These are phyloP conservation scores for Metarhizium anisopliae DNA, from an alignment of 2,329 filamentous ascomycete species.

Conservation along the genomic window DNA sequence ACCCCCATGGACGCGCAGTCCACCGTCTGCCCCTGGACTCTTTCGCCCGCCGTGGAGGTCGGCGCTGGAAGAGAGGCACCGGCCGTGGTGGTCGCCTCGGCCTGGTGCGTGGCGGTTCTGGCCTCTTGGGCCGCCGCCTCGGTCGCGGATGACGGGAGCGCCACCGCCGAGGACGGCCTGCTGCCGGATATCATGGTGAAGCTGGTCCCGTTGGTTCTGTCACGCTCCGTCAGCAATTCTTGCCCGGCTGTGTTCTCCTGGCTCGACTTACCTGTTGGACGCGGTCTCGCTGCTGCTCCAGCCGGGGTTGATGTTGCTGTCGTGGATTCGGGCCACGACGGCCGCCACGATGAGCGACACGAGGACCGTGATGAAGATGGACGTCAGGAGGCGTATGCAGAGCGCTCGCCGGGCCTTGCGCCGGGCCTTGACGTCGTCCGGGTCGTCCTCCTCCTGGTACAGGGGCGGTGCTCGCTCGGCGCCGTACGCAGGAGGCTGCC, in stretches of 20 bases:
- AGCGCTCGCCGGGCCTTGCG: slow-evolving; percentile 10
- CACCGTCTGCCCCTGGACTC: neutral
- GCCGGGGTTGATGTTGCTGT: neutral
- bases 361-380: slow-evolving; percentile 15
- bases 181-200: slow-evolving; percentile 6
- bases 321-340: slow-evolving; percentile 13
- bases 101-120: neutral
- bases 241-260: neutral
- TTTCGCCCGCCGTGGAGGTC: neutral
- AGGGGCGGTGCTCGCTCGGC: slow-evolving; percentile 11
- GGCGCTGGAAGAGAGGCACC: neutral
- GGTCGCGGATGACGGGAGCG: neutral
- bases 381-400: slow-evolving; percentile 13
- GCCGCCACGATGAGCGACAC: slow-evolving; percentile 16
- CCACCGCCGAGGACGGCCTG: neutral
- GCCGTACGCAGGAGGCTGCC: slow-evolving; percentile 12
- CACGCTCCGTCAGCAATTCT: neutral
- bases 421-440: slow-evolving; percentile 5
- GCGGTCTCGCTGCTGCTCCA: slow-evolving; percentile 2
- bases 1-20: slow-evolving; percentile 1
- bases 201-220: slow-evolving; percentile 4
- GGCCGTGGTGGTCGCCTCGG: neutral
- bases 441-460: slow-evolving; percentile 8
- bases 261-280: neutral
- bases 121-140: neutral